A percentile compares a stretch with the other conserved stretches of the same genome.
Evolutionary conservation across 768 basidiomycete species (phyloP).

Genomic region (Leucocoprinus birnbaumii): DNA sequence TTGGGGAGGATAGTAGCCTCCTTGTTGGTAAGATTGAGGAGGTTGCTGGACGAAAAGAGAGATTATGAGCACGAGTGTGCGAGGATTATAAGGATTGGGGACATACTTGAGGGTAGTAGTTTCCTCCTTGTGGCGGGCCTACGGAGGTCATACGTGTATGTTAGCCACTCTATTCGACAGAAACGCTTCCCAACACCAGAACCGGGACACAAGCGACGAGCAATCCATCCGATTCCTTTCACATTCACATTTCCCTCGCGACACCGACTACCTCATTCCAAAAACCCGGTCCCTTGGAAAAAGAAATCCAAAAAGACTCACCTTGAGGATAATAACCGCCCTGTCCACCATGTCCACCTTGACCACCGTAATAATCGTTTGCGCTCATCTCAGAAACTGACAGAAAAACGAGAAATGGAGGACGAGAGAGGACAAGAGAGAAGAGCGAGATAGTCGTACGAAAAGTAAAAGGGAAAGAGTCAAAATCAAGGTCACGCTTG

Average conservation of each 20-base stretch:
- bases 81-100: neutral
- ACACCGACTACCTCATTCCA: neutral
- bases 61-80: neutral
- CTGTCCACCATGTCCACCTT: conserved; percentile 45
- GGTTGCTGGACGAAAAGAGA: conserved; percentile 48
- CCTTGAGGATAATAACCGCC: conserved; percentile 39
- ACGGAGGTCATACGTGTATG: conserved; percentile 8
- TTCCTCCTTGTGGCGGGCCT: conserved; percentile 57
- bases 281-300: neutral
- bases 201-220: neutral
- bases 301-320: conserved; percentile 15
- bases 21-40: conserved; percentile 61
- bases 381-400: conserved; percentile 51
- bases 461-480: conserved; percentile 13
- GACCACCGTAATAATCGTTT: conserved; percentile 77
- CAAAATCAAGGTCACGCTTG: neutral
- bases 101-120: conserved; percentile 61
- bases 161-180: neutral
- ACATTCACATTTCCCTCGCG: neutral
- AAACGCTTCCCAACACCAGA: neutral
- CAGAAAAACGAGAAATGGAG: conserved; percentile 14
- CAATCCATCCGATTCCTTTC: neutral
- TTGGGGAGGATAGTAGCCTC: conserved; percentile 35
- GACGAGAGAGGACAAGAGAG: conserved; percentile 13
- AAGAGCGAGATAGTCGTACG: conserved; percentile 16